Conservation (phyloP, 1,284 basidiomycete species). For the Phylloboletellus chloephorus region DNA sequence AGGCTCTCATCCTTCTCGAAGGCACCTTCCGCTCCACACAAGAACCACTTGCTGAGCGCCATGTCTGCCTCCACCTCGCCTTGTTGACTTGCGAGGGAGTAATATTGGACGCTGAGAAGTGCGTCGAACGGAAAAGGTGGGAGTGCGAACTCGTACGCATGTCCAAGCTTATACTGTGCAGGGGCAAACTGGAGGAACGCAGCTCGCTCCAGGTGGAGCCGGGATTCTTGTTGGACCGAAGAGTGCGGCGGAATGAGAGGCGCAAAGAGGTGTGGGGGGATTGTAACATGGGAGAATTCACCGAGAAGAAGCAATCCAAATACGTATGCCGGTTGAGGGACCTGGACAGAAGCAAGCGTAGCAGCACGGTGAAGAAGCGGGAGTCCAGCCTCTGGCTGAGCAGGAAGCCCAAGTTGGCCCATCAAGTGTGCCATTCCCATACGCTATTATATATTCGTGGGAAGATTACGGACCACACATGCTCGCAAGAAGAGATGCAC, state of each 20-base stretch:
- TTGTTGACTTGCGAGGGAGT: constrained; percentile 78
- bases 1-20: constrained; percentile 90
- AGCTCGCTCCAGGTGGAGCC: constrained; percentile 68
- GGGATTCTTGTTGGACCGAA: constrained; percentile 37
- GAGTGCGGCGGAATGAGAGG: constrained; percentile 46
- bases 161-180: constrained; percentile 91
- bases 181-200: constrained; percentile 84
- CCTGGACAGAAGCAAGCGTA: constrained; percentile 64
- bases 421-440: constrained; percentile 89
- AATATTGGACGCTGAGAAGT: constrained; percentile 88
- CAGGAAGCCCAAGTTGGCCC: constrained; percentile 71
- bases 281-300: constrained; percentile 62
- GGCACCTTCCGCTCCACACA: constrained; percentile 75
- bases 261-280: constrained; percentile 50
- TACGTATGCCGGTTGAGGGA: constrained; percentile 84
- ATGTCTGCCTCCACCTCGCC: constrained; percentile 92
- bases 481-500: constrained; percentile 28
- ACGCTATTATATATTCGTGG: constrained; percentile 43
- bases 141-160: constrained; percentile 87
- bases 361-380: constrained; percentile 77
- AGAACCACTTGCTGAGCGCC: constrained; percentile 93
- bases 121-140: constrained; percentile 87
- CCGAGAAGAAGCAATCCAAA: constrained; percentile 79
- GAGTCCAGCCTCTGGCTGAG: constrained; percentile 56
- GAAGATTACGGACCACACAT: constrained; percentile 4